Evolutionary conservation across 2,329 filamentous ascomycete genomes (phyloP).

Genomic region (Pestalotiopsis sp.): DNA sequence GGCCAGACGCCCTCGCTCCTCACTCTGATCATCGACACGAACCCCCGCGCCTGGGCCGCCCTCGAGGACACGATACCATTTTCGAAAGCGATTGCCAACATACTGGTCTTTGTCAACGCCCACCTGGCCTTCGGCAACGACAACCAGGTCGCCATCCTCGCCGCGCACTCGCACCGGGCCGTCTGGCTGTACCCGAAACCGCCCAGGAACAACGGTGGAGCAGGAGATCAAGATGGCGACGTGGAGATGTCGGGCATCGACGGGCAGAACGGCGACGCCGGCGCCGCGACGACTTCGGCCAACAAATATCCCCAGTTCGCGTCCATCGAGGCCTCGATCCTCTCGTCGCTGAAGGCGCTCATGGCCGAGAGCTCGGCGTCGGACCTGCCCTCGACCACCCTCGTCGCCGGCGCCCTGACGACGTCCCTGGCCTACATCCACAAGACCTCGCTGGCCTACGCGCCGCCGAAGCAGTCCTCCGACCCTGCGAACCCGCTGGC

Average conservation of each 20-base stretch:
- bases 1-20: conserved; percentile 78
- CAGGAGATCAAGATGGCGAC: conserved; percentile 48
- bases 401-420: conserved; percentile 88
- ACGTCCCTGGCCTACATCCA: conserved; percentile 90
- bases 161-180: conserved; percentile 84
- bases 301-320: conserved; percentile 96
- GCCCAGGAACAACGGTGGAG: conserved; percentile 28
- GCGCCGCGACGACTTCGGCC: conserved; percentile 47
- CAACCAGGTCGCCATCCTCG: conserved; percentile 90
- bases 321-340: conserved; percentile 80
- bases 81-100: conserved; percentile 80
- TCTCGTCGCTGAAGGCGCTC: conserved; percentile 73
- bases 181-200: conserved; percentile 83
- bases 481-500: conserved; percentile 29
- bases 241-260: conserved; percentile 59
- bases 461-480: conserved; percentile 53
- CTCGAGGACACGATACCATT: conserved; percentile 76
- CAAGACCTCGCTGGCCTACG: conserved; percentile 71
- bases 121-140: conserved; percentile 92
- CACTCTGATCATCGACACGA: conserved; percentile 91
- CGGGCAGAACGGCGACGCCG: conserved; percentile 29
- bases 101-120: conserved; percentile 95
- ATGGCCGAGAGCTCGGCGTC: conserved; percentile 68
- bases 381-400: conserved; percentile 76
- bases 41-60: conserved; percentile 90